A percentile compares a stretch with the other conserved stretches of the same genome.
phyloP scores from a whole-genome alignment of 345 rosid genomes.

The Hibiscus mutabilis region DNA sequence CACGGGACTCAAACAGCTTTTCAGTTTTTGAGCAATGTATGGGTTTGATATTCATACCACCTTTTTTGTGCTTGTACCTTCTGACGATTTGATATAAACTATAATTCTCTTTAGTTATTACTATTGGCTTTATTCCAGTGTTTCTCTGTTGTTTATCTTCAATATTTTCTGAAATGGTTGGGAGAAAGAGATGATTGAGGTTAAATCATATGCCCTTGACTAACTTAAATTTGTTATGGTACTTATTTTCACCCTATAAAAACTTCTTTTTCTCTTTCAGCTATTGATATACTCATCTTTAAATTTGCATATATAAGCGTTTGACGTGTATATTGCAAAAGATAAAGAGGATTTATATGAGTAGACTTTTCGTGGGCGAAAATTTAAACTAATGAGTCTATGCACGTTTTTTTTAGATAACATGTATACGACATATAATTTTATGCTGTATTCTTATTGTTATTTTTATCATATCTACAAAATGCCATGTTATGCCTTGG shows the following conservation, averaged over 20 bases:
- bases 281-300: neutral
- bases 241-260: neutral
- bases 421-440: neutral
- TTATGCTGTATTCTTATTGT: neutral
- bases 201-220: slow-evolving; percentile 3
- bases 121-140: slow-evolving; percentile 2
- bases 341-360: neutral
- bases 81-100: neutral
- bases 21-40: slow-evolving; percentile 76
- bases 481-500: neutral
- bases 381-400: neutral
- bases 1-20: slow-evolving; percentile 49
- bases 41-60: slow-evolving; percentile 16
- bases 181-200: neutral
- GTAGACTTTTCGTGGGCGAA: neutral
- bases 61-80: neutral
- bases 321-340: neutral
- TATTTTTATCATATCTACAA: neutral
- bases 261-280: neutral
- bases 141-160: slow-evolving; percentile 14
- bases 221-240: neutral
- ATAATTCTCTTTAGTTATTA: neutral
- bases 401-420: neutral
- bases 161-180: neutral
- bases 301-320: neutral